phyloP scores from a whole-genome alignment of 2,329 filamentous ascomycete species.

The Fusarium poae region DNA sequence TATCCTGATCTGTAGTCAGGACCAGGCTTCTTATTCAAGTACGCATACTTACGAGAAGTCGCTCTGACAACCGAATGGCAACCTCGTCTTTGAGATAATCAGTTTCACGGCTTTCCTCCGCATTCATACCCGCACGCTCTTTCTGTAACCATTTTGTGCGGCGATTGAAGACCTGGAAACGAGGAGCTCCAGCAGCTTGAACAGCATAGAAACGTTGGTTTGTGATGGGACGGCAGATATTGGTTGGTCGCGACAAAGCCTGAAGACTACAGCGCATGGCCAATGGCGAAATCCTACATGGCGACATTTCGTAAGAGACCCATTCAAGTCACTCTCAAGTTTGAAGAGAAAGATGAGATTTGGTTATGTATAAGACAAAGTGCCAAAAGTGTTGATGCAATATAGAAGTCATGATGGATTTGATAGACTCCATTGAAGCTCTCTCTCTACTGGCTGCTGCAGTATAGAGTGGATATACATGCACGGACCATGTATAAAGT shows the following conservation, averaged over 20 bases:
- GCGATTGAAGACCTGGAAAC: conserved; percentile 91
- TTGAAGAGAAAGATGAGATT: not conserved
- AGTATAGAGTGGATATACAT: conserved; percentile 26
- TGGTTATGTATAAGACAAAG: conserved; percentile 18
- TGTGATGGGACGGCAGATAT: conserved; percentile 27
- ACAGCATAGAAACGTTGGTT: conserved; percentile 76
- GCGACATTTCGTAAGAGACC: conserved; percentile 49
- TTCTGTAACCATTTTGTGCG: conserved; percentile 91
- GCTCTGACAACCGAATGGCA: conserved; percentile 84
- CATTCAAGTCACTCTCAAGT: conserved; percentile 31
- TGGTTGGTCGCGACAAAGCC: conserved; percentile 38
- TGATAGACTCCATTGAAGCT: conserved; percentile 33
- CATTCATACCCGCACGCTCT: conserved; percentile 81
- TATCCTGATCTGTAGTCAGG: conserved; percentile 72
- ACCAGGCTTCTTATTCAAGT: not conserved
- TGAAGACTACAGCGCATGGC: conserved; percentile 48
- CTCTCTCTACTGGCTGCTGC: conserved; percentile 36
- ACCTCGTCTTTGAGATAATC: conserved; percentile 97
- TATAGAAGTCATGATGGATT: conserved; percentile 49
- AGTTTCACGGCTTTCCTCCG: conserved; percentile 79
- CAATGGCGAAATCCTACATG: conserved; percentile 46
- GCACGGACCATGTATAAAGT: conserved; percentile 42
- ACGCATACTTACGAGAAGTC: conserved; percentile 74
- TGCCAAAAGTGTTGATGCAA: conserved; percentile 33
- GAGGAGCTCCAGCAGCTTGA: conserved; percentile 80